Evolutionary conservation across 2,329 filamentous ascomycete species (phyloP), one percentile per base, ranked within the genome.

Genomic region (Aspergillus intermedius): DNA sequence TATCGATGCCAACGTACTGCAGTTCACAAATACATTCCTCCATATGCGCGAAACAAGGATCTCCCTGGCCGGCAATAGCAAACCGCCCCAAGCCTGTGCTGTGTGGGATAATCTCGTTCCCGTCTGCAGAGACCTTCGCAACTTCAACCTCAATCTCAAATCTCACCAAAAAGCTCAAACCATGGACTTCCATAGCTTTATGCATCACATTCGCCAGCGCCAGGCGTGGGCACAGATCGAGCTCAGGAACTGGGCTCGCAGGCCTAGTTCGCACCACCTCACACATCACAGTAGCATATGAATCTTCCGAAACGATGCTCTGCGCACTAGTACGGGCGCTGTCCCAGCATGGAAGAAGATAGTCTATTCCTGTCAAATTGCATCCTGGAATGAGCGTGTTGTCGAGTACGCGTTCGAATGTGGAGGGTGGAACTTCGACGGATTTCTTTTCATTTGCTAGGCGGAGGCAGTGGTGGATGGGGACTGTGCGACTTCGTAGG

Each of bases 131-230:
- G 35, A 32, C 5, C 12, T 49, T 44, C 43, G 53, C 39, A 5
- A 55, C 42, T 17, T 43, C 40, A 25, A 55, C 51, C 19, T 53
- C 51, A 6, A 55, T 41, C 35, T 55, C 53, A 25, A 55, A 55
- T 1, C 51, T 49, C 2, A 55, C 46, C 2, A 53, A 41, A 22
- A 53, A 55, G 1, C 39, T 30, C n/a, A 55, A n/a, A 7, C 21
- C 45, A 12, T 19, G 48, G 1, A 6, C 3, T 4, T 42, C 32
- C 3, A 5, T 12, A 1, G 49, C 48, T 9, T 22, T 17, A 21
- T 39, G 47, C 4, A 52, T 5, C 6, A 52, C 48, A 2, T 45
- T 48, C 1, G 13, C 21, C 1, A 54, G 41, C 1, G 37, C 42
- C 21, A 47, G 47, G 2, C 49, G 45, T 4, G 52, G 52, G 22